phyloP scores from a whole-genome alignment of 345 rosid genomes.

The Trapa bicornis region DNA sequence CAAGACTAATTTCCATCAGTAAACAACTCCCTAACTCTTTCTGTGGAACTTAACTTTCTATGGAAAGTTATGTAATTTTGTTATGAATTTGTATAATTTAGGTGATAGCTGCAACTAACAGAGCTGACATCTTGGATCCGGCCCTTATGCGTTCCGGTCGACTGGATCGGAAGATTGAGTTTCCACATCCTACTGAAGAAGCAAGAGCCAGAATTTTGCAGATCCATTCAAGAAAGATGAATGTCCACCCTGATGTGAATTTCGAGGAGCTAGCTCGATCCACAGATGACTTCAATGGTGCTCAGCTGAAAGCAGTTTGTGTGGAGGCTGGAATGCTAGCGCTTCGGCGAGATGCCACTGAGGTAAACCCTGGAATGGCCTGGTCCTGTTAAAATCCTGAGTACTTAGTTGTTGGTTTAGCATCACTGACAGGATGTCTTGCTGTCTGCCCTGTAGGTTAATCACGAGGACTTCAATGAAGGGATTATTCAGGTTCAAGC shows the following conservation, averaged over 20 bases:
- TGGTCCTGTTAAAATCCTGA: neutral
- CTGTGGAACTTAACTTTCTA: no score
- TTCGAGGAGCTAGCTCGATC: conserved; percentile 98
- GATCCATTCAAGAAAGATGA: conserved; percentile 65
- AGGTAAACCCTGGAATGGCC: conserved; percentile 29
- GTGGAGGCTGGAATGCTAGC: conserved; percentile 99
- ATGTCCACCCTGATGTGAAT: conserved; percentile 87
- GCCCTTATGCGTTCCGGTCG: conserved; percentile 99
- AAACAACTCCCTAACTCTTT: no score
- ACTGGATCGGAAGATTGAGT: conserved; percentile 95
- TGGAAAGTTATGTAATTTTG: no score
- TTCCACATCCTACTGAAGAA: conserved; percentile 96
- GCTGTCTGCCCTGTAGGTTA: conserved; percentile 36
- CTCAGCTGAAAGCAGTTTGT: conserved; percentile 95
- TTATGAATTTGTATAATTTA: no score
- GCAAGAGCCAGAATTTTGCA: conserved; percentile 94
- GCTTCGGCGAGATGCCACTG: conserved; percentile 96
- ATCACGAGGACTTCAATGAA: conserved; percentile 97
- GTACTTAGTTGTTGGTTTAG: neutral
- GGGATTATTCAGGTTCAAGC: conserved; percentile 99
- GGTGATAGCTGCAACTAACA: conserved; percentile 99
- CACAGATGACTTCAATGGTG: conserved; percentile 96
- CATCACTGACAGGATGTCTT: neutral
- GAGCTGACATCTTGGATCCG: conserved; percentile 97
- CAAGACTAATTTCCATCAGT: no score